Conservation (phyloP, 495 filamentous ascomycete genomes). For the Neurospora sp. region DNA sequence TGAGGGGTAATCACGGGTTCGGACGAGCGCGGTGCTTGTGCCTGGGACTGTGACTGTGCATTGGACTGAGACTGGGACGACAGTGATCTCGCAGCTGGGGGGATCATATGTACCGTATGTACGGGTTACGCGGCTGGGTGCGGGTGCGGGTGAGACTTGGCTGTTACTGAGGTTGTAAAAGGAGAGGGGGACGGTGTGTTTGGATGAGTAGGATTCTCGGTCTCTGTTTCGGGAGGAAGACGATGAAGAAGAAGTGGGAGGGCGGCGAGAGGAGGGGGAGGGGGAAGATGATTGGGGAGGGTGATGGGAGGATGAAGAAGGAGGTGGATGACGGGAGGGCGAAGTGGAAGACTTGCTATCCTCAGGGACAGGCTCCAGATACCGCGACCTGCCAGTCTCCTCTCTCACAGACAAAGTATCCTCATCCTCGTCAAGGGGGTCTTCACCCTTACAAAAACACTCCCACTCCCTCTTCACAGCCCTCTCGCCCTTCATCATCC, state of each 20-base stretch:
- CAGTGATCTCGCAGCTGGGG: not conserved
- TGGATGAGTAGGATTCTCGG: constrained; percentile 31
- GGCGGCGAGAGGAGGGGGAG: constrained; percentile 1
- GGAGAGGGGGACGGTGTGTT: constrained; percentile 41
- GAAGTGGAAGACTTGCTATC: not conserved
- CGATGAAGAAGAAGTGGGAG: not conserved
- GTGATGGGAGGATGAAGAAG: not conserved
- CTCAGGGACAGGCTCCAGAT: not conserved
- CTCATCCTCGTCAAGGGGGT: not conserved
- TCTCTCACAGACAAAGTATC: not conserved
- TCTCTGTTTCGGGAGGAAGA: not conserved
- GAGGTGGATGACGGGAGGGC: not conserved
- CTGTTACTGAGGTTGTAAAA: not conserved
- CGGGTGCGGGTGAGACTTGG: not conserved
- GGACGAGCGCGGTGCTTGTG: not conserved
- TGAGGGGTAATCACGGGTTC: not conserved
- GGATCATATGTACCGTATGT: not conserved
- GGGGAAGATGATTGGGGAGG: not conserved
- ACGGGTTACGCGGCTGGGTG: not conserved
- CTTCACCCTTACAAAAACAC: not conserved
- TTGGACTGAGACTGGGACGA: not conserved
- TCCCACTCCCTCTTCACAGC: not conserved
- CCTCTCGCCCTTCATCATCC: constrained; percentile 10
- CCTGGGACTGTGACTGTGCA: not conserved
- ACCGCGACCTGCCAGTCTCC: not conserved